phyloP scores from a whole-genome alignment of 768 basidiomycete genomes.

The Boletus rubescentipes region DNA sequence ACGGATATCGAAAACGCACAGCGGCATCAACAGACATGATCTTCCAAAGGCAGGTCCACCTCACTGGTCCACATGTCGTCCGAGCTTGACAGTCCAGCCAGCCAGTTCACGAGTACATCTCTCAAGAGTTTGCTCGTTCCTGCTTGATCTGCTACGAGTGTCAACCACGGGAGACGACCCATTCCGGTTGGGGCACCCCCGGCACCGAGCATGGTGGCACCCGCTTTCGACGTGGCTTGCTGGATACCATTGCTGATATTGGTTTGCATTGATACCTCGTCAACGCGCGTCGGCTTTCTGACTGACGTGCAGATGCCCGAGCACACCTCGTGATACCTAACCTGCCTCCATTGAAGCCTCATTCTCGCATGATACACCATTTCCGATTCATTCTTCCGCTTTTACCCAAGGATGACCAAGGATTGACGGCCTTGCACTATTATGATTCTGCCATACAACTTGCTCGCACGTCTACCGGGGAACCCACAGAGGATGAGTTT shows the following conservation, averaged over 20 bases:
- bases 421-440: slow-evolving; percentile 68
- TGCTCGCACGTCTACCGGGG: slow-evolving; percentile 57
- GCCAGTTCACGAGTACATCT: slow-evolving; percentile 66
- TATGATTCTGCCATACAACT: slow-evolving; percentile 78
- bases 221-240: slow-evolving; percentile 64
- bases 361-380: slow-evolving; percentile 76
- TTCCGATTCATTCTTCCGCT: slow-evolving; percentile 75
- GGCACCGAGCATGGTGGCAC: slow-evolving; percentile 61
- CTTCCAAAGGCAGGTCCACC: slow-evolving; percentile 52
- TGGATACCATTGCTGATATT: slow-evolving; percentile 68
- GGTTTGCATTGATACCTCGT: slow-evolving; percentile 43
- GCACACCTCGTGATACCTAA: slow-evolving; percentile 73
- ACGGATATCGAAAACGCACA: slow-evolving; percentile 62
- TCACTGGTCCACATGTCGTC: neutral
- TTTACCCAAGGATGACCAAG: slow-evolving; percentile 55
- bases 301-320: slow-evolving; percentile 50
- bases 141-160: slow-evolving; percentile 72
- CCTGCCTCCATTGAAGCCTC: slow-evolving; percentile 67
- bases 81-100: slow-evolving; percentile 28
- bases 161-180: slow-evolving; percentile 61
- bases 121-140: slow-evolving; percentile 73
- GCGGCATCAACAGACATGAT: slow-evolving; percentile 51
- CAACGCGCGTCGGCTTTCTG: slow-evolving; percentile 1
- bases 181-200: slow-evolving; percentile 75
- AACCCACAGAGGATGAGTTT: slow-evolving; percentile 69